Evolutionary conservation across 1,139 yeast genomes (phyloP), one percentile per base, ranked within the genome.

Genomic region (Taphrina populina): DNA sequence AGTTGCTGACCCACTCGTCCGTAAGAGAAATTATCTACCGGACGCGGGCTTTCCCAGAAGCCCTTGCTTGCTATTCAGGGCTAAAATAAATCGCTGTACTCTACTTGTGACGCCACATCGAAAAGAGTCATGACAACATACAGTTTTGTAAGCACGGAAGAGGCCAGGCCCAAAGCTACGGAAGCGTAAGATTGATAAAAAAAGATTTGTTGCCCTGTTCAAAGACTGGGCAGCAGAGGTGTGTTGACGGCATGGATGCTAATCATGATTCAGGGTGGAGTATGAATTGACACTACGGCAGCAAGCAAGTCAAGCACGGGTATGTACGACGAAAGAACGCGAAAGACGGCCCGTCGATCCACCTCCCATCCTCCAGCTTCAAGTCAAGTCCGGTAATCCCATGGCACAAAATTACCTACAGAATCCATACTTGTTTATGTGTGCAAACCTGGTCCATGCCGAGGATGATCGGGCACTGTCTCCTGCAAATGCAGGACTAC

Each of bases 291-390:
- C 39, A 23, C 30, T 51, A 23, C 46, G 55, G 13, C 56, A 52
- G 29, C 53, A 52, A 27, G 53, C 56, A n/a, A 45, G 17, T n/a
- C 43, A 27, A 17, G 56, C 53, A n/a, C 36, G 52, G 15, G 44
- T 52, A 15, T 52, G 56, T 44, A 26, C 35, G 29, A 5, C 36
- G 10, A 34, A 35, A 26, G 53, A 44, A 21, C 33, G 39, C 10
- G 56, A 52, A 15, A 10, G 53, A n/a, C 56, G 56, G 3, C 53
- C 53, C 7, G 45, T 54, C 3, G 58, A 54, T 21, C 58, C 58
- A 13, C 56, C 58, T 34, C 58, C 58, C 10, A 39, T 54, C 7
- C 27, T 54, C 7, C 58, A 54, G 30, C 27, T 54, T 24, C 8
- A 23, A 21, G 49, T 40, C 7, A 21, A 13, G n/a, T 15, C 30